Evolutionary conservation across 148 eudicot species (phyloP), one percentile per base, ranked within the genome.

Genomic region (Persicaria tinctoria): DNA sequence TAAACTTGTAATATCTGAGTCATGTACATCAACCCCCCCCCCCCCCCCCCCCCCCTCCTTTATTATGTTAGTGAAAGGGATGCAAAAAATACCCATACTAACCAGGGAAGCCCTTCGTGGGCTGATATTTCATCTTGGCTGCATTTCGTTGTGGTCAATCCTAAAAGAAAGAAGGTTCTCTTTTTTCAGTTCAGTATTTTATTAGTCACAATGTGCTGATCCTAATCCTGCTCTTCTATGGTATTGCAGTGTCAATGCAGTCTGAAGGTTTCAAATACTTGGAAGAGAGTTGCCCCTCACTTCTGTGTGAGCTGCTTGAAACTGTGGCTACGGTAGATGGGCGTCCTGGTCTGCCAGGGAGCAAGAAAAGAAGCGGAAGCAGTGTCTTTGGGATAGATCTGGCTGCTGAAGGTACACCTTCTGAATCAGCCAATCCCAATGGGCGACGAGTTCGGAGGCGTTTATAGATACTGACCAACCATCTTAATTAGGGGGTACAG

Each of bases 321-420:
- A 86, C 88, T 0, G 83, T 87, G 47, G 96, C 89, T 7, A 75
- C 84, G 8, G 89, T 72, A 47, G 97, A 88, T 49, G 93, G 87
- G 74, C 74, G 69, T 47, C 56, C 89, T 17, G 76, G 80, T 74
- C 8, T 70, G 69, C 60, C 79, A 8, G 51, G 54, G 47, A 78
- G 77, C 80, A 87, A 80, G 87, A 93, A 91, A 78, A 86, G 95
- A 80, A 75, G 72, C n/a, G 59, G 72, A 4, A 93, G 89, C 71
- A 93, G 98, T 87, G 83, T 88, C 48, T 74, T 83, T 73, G 98
- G 89, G 45, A 74, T 93, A 5, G 88, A 91, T 76, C 60, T 93
- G 53, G 86, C 84, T 1, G 77, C 84, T 45, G 93, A 86, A 44
- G 85, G 83, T 66, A 74, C 70, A 14, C 87, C 66, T 1, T 77